Evolutionary conservation across 129 eudicot genomes (phyloP).

Genomic region (Lactuca saligna): DNA sequence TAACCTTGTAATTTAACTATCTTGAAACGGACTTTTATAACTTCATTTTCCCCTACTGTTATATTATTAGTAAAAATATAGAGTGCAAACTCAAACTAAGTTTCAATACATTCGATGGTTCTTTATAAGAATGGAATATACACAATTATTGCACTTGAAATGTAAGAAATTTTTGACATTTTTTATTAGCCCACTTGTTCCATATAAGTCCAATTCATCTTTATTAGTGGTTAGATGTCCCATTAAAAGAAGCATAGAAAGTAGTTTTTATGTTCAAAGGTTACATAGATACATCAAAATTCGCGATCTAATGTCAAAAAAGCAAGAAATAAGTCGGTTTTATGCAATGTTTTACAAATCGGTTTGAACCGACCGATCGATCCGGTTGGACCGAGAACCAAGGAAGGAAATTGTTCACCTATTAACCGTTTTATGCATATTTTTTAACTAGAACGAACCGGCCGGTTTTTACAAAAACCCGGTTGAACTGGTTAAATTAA

Average conservation of each 20-base stretch:
- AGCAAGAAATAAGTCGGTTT: neutral
- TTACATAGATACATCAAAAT: neutral
- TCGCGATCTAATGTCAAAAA: conserved; percentile 24
- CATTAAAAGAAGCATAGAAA: conserved; percentile 10
- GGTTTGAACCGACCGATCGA: no score
- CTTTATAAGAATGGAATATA: conserved; percentile 14
- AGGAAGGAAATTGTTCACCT: no score
- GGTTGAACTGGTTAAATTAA: no score
- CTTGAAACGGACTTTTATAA: neutral
- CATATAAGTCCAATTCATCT: conserved; percentile 35
- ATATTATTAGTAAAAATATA: conserved; percentile 23
- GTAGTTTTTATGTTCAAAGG: conserved; percentile 14
- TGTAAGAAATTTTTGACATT: conserved; percentile 22
- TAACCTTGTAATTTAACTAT: neutral
- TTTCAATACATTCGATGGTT: conserved; percentile 6
- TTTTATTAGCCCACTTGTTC: conserved; percentile 29
- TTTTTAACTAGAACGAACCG: no score
- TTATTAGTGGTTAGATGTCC: conserved; percentile 12
- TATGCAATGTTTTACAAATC: no score
- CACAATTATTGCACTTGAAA: conserved; percentile 22
- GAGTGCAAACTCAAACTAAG: conserved; percentile 16
- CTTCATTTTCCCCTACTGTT: conserved; percentile 23
- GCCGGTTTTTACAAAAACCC: no score
- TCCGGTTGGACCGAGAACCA: no score
- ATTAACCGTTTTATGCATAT: no score